Conservation (phyloP, 164 flowering plant genomes). For the Magnolia changhungtana region DNA sequence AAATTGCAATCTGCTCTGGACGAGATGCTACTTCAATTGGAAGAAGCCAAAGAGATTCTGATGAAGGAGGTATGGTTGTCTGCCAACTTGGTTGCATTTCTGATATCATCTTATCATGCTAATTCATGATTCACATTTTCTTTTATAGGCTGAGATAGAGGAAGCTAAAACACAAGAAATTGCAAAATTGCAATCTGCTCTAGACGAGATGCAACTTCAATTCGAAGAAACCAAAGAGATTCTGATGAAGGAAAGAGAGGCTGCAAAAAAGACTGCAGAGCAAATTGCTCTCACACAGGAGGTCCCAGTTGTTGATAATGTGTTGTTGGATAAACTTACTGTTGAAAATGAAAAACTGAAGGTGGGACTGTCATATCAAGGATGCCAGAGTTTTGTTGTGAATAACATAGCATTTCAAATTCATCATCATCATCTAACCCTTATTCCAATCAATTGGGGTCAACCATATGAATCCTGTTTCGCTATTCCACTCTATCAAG, state of each 20-base stretch:
- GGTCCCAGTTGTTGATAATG: conserved; percentile 68
- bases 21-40: conserved; percentile 66
- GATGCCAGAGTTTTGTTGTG: background rate
- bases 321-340: conserved; percentile 53
- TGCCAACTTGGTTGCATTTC: background rate
- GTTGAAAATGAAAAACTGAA: conserved; percentile 80
- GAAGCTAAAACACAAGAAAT: conserved; percentile 89
- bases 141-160: conserved; percentile 73
- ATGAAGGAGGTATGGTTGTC: conserved; percentile 38
- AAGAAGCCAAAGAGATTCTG: conserved; percentile 64
- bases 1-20: conserved; percentile 72
- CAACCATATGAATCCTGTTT: too few species aligned
- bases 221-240: conserved; percentile 66
- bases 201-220: conserved; percentile 71
- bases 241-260: conserved; percentile 68
- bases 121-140: background rate
- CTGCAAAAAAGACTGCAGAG: conserved; percentile 44
- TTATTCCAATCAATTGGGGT: too few species aligned
- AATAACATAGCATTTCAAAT: background rate
- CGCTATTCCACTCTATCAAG: too few species aligned
- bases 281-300: conserved; percentile 56
- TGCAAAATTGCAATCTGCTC: conserved; percentile 64
- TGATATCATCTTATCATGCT: background rate
- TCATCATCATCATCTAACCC: too few species aligned
- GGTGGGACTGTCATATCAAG: conserved; percentile 30